Evolutionary conservation across 768 basidiomycete genomes (phyloP).

Genomic region (Mycena albidolilacea): DNA sequence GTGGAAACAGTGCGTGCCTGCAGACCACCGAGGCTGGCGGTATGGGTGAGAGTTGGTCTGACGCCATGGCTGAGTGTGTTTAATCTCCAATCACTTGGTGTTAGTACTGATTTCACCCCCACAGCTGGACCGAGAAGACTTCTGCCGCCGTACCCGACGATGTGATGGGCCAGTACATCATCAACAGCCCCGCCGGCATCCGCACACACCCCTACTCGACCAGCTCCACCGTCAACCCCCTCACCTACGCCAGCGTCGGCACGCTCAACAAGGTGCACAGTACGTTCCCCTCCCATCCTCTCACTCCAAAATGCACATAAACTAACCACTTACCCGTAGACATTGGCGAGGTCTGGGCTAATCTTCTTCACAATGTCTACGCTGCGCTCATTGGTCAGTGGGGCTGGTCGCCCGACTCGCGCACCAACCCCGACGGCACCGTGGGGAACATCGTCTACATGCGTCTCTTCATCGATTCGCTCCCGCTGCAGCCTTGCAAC

Average conservation of each 20-base stretch:
- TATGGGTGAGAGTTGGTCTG: constrained; percentile 81
- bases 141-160: constrained; percentile 45
- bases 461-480: constrained; percentile 53
- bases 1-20: constrained; percentile 70
- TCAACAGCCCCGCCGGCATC: constrained; percentile 58
- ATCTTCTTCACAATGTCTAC: constrained; percentile 28
- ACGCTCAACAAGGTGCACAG: constrained; percentile 51
- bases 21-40: constrained; percentile 75
- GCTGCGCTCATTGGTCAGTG: constrained; percentile 8
- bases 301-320: no score
- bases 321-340: no score
- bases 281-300: no score
- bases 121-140: constrained; percentile 50
- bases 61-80: constrained; percentile 62
- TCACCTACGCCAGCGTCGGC: constrained; percentile 47
- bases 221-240: constrained; percentile 53
- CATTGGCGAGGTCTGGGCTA: constrained; percentile 34
- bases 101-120: background rate
- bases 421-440: constrained; percentile 27
- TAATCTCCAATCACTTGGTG: background rate
- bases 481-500: constrained; percentile 33
- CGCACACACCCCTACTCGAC: constrained; percentile 61
- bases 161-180: constrained; percentile 55
- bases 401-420: constrained; percentile 11
- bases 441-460: constrained; percentile 53